phyloP scores from a whole-genome alignment of 1,284 basidiomycete species.

The Abortiporus biennis region DNA sequence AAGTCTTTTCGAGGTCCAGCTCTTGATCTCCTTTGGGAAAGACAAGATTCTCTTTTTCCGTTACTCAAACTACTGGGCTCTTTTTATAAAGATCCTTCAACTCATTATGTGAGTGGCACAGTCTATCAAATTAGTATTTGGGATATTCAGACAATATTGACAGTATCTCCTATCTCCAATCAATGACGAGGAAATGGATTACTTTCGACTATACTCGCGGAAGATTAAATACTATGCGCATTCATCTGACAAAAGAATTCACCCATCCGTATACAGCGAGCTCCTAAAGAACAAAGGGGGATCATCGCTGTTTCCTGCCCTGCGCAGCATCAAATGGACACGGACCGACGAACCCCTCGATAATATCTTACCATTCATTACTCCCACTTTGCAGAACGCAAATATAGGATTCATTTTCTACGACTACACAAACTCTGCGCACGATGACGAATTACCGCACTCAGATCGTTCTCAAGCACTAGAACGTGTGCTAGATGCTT shows the following conservation, averaged over 20 bases:
- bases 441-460: too few relatives aligned
- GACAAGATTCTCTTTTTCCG: constrained; percentile 6
- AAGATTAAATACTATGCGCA: constrained; percentile 6
- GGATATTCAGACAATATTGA: too few relatives aligned
- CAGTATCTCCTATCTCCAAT: too few relatives aligned
- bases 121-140: too few relatives aligned
- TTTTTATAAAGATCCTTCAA: not conserved
- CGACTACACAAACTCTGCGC: not conserved
- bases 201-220: constrained; percentile 7
- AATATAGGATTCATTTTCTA: constrained; percentile 1
- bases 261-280: constrained; percentile 4
- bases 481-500: not conserved
- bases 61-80: constrained; percentile 6
- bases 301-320: constrained; percentile 3
- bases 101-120: too few relatives aligned
- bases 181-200: constrained; percentile 1
- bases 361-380: not conserved
- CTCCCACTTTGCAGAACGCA: constrained; percentile 2
- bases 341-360: not conserved
- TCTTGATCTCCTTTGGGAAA: constrained; percentile 21
- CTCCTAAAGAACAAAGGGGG: not conserved
- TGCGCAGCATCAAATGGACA: constrained; percentile 7
- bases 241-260: not conserved
- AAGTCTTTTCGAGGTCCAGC: constrained; percentile 21
- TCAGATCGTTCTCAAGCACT: not conserved